These are phyloP conservation scores for Rhodotorula diobovata DNA, from an alignment of 768 basidiomycete genomes.

Conservation along the genomic window DNA sequence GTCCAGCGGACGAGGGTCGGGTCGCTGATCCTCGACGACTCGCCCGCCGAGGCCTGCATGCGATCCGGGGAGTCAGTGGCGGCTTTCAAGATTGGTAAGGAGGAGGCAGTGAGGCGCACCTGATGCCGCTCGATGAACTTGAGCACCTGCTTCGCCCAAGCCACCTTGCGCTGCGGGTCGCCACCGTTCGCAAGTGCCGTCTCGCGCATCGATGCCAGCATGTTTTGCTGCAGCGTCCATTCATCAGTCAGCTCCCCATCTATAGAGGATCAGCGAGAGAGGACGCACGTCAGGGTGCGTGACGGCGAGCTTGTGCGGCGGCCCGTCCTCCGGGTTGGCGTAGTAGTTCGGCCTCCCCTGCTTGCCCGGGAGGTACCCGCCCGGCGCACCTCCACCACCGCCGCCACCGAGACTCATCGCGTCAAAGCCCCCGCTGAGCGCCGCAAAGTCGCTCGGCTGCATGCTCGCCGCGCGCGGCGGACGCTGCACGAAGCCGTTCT, in stretches of 20 bases:
- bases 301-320: conserved; percentile 34
- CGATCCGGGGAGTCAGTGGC: too few species aligned
- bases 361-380: neutral
- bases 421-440: conserved; percentile 20
- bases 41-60: conserved; percentile 48
- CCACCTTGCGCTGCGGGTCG: conserved; percentile 51
- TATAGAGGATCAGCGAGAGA: neutral
- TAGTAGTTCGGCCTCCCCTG: conserved; percentile 20
- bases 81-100: too few species aligned
- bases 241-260: neutral
- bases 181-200: conserved; percentile 19
- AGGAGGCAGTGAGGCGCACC: conserved; percentile 40
- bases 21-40: conserved; percentile 59
- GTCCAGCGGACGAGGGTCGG: conserved; percentile 59
- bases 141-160: conserved; percentile 79
- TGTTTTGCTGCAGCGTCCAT: conserved; percentile 16
- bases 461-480: conserved; percentile 27
- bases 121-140: conserved; percentile 66
- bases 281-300: conserved; percentile 29
- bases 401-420: conserved; percentile 7
- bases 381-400: neutral
- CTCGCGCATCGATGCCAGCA: conserved; percentile 35
- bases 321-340: conserved; percentile 32
- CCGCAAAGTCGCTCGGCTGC: conserved; percentile 27
- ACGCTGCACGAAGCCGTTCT: neutral